Conservation (phyloP, 1,139 yeast species). For the Taphrina confusa region DNA sequence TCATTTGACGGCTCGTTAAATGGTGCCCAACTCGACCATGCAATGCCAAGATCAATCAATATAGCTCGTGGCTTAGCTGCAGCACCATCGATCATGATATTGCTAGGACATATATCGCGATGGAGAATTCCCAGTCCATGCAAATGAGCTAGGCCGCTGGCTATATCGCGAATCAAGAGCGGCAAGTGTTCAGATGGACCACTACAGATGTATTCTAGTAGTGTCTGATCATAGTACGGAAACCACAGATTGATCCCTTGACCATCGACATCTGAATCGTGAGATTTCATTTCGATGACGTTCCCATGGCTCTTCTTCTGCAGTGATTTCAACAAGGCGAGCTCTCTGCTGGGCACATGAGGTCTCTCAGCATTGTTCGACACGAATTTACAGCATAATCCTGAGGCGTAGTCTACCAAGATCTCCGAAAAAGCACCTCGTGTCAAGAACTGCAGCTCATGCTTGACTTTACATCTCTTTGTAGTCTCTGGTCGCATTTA, state of each 20-base stretch:
- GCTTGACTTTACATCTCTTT: too few relatives aligned
- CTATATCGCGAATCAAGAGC: neutral
- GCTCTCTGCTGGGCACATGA: constrained; percentile 8
- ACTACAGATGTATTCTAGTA: constrained; percentile 6
- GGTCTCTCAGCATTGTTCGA: neutral
- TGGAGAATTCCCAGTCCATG: constrained; percentile 16
- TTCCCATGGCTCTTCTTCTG: neutral
- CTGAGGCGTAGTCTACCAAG: neutral
- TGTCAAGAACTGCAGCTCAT: neutral
- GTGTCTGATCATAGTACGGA: constrained; percentile 4
- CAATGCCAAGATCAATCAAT: constrained; percentile 22
- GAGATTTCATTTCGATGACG: neutral
- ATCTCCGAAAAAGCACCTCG: constrained; percentile 14
- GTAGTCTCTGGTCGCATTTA: too few relatives aligned
- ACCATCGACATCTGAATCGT: neutral
- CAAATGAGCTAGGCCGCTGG: constrained; percentile 4
- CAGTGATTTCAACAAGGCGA: constrained; percentile 4
- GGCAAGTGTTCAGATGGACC: neutral
- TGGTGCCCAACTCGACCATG: neutral
- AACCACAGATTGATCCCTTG: neutral
- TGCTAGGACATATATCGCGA: constrained; percentile 29
- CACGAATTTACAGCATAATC: constrained; percentile 10
- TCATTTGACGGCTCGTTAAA: neutral
- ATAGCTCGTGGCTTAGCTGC: neutral
- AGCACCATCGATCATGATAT: constrained; percentile 2